Evolutionary conservation across 108 stramenopile genomes (phyloP).

Genomic region (Cyclotella atomus): DNA sequence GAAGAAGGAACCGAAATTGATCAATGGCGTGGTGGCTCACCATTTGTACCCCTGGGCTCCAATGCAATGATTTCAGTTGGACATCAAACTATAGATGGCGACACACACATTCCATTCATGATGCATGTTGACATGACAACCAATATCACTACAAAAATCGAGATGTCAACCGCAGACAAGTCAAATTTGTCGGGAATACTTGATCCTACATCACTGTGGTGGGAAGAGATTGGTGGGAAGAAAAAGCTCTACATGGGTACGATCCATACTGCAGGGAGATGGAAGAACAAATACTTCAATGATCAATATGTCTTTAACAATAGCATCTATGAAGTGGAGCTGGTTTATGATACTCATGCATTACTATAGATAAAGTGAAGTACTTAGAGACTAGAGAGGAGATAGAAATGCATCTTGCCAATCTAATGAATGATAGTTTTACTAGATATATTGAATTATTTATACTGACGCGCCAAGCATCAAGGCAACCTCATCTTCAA

Average conservation of each 20-base stretch:
- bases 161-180: background rate
- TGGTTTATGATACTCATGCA: background rate
- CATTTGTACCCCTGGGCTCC: background rate
- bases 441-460: too few species aligned
- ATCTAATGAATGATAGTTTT: too few species aligned
- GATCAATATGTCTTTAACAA: conserved; percentile 12
- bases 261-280: conserved; percentile 10
- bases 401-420: too few species aligned
- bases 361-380: background rate
- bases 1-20: background rate
- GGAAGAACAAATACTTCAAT: conserved; percentile 11
- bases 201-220: conserved; percentile 20
- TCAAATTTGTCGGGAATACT: conserved; percentile 16
- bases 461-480: conserved; percentile 37
- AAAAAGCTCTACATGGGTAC: conserved; percentile 11
- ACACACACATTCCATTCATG: conserved; percentile 3
- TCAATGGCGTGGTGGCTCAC: conserved; percentile 13
- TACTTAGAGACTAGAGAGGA: too few species aligned
- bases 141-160: background rate
- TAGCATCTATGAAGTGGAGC: conserved; percentile 16
- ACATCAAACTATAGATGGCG: conserved; percentile 15
- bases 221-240: background rate
- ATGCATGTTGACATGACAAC: conserved; percentile 14
- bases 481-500: conserved; percentile 32
- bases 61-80: conserved; percentile 7